These are phyloP conservation scores for Pseudocercospora fuligena DNA, from an alignment of 2,329 filamentous ascomycete genomes.

Conservation along the genomic window DNA sequence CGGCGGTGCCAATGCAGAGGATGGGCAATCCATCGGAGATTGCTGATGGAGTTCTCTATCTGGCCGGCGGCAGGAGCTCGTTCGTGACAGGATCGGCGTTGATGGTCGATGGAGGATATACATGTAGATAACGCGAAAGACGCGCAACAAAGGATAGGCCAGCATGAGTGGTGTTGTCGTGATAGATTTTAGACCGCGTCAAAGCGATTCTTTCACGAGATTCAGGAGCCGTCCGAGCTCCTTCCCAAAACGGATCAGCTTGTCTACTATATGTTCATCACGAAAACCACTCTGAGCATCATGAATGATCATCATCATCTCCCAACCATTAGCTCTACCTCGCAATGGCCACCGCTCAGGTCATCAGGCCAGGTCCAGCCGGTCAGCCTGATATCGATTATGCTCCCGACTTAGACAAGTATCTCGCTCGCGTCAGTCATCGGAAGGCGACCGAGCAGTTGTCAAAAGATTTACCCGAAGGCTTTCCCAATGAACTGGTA, in stretches of 20 bases:
- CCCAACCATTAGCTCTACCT: not conserved
- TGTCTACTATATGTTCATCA: not conserved
- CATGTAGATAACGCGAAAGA: not conserved
- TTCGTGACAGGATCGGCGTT: slow-evolving; percentile 37
- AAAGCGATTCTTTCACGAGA: not conserved
- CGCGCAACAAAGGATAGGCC: not conserved
- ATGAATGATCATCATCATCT: not conserved
- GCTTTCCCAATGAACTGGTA: not conserved
- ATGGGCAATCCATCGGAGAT: slow-evolving; percentile 35
- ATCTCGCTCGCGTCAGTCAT: not conserved
- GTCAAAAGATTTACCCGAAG: not conserved
- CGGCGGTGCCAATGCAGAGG: slow-evolving; percentile 35
- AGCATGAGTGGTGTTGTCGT: not conserved
- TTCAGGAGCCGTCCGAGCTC: not conserved
- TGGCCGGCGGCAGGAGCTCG: slow-evolving; percentile 35
- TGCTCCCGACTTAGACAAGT: not conserved
- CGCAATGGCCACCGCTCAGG: slow-evolving; percentile 24
- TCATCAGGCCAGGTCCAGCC: slow-evolving; percentile 19
- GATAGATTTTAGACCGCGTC: no score
- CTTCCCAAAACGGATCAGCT: not conserved
- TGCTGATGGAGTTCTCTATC: slow-evolving; percentile 39
- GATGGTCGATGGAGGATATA: slow-evolving; percentile 31
- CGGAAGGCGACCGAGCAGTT: not conserved
- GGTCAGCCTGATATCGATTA: slow-evolving; percentile 1
- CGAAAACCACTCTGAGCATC: not conserved